Conservation (phyloP, 2,329 filamentous ascomycete species). For the Monosporascus sp. region DNA sequence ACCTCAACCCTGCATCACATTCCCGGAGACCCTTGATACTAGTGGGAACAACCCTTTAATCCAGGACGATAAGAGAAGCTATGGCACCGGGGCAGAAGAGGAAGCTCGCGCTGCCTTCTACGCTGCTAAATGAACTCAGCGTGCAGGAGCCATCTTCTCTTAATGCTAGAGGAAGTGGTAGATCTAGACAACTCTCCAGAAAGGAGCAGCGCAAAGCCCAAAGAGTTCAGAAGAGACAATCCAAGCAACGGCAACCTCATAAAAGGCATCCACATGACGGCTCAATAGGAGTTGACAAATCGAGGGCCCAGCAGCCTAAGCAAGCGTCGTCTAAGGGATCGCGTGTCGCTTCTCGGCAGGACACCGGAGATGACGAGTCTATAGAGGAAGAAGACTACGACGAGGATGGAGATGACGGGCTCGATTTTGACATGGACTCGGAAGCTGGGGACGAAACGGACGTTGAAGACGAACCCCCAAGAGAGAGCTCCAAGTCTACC, state of each 20-base stretch:
- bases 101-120: constrained; percentile 37
- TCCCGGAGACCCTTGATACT: no score
- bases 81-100: constrained; percentile 28
- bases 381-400: constrained; percentile 17
- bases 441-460: constrained; percentile 25
- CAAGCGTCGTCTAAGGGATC: constrained; percentile 7
- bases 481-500: constrained; percentile 32
- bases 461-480: constrained; percentile 3
- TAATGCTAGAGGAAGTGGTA: constrained; percentile 6
- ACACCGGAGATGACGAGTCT: constrained; percentile 7
- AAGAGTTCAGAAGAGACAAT: constrained; percentile 24
- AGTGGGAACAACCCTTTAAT: no score
- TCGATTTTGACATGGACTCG: constrained; percentile 25
- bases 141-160: constrained; percentile 16
- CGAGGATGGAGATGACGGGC: constrained; percentile 13
- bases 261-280: not conserved
- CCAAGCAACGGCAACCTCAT: constrained; percentile 20
- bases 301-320: not conserved
- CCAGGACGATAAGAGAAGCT: not conserved
- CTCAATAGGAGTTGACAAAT: not conserved
- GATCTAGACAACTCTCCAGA: constrained; percentile 19
- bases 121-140: constrained; percentile 40
- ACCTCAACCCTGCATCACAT: no score
- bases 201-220: constrained; percentile 27
- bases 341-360: constrained; percentile 9